Percentiles rank a stretch among this genome's conserved stretches.
phyloP scores from a whole-genome alignment of 2,329 filamentous ascomycete genomes.

The Xylariales sp. region DNA sequence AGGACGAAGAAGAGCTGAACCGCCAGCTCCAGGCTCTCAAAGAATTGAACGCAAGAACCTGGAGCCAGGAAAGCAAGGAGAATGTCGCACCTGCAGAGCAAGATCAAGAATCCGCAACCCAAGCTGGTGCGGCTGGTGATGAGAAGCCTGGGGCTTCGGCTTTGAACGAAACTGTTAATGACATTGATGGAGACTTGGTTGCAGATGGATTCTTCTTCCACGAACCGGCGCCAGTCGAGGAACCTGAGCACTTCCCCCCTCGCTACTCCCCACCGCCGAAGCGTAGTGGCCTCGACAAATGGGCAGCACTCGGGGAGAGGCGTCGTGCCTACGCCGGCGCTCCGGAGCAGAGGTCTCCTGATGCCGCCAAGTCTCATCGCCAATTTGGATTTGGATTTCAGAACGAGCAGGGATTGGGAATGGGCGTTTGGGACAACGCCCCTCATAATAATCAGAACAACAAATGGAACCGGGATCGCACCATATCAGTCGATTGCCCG shows the following conservation, averaged over 20 bases:
- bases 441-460: constrained; percentile 28
- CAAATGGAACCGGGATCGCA: constrained; percentile 40
- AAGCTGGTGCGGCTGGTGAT: constrained; percentile 35
- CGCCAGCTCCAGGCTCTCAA: constrained; percentile 57
- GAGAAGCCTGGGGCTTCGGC: constrained; percentile 33
- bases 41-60: constrained; percentile 69
- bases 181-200: constrained; percentile 61
- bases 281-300: constrained; percentile 69
- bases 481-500: constrained; percentile 43
- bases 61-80: constrained; percentile 70
- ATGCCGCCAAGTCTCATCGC: constrained; percentile 42
- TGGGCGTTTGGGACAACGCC: constrained; percentile 42
- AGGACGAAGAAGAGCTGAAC: constrained; percentile 62
- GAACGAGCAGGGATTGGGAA: constrained; percentile 29
- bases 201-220: constrained; percentile 72
- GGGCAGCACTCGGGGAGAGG: constrained; percentile 81
- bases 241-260: constrained; percentile 30
- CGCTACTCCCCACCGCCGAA: constrained; percentile 66
- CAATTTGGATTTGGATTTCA: constrained; percentile 28
- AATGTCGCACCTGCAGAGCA: constrained; percentile 27
- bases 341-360: constrained; percentile 46
- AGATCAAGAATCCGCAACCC: constrained; percentile 39
- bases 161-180: constrained; percentile 33
- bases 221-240: constrained; percentile 45
- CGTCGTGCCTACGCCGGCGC: constrained; percentile 62